phyloP scores from a whole-genome alignment of 768 basidiomycete genomes.

The Kwoniella shandongensis region DNA sequence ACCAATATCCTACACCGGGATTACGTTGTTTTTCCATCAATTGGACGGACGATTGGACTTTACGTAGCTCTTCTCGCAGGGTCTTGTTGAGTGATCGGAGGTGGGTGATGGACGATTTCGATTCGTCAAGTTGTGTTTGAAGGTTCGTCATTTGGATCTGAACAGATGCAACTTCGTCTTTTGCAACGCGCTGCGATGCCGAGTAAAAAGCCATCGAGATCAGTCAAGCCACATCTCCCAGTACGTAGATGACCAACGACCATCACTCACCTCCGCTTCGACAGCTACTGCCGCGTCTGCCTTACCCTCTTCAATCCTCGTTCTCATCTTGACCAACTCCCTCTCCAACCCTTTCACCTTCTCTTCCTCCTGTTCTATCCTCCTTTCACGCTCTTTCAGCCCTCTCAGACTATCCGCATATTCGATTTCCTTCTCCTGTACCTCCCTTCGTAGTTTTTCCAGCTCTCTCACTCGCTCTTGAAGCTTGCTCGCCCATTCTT shows the following conservation, averaged over 20 bases:
- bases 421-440: constrained; percentile 66
- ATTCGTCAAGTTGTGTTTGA: constrained; percentile 72
- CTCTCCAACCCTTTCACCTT: constrained; percentile 42
- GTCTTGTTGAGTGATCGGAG: constrained; percentile 79
- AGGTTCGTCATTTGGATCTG: constrained; percentile 54
- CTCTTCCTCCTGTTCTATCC: constrained; percentile 60
- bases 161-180: constrained; percentile 48
- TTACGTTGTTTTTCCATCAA: constrained; percentile 85
- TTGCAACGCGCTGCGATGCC: constrained; percentile 55
- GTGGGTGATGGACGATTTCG: constrained; percentile 67
- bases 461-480: constrained; percentile 73
- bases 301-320: constrained; percentile 58
- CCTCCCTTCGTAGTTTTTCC: constrained; percentile 65
- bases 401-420: constrained; percentile 60
- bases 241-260: background rate
- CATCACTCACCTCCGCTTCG: constrained; percentile 57
- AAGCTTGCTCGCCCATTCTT: constrained; percentile 83
- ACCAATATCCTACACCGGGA: constrained; percentile 93
- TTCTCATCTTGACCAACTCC: constrained; percentile 53
- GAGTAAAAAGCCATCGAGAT: background rate
- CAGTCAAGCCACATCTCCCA: background rate
- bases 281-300: constrained; percentile 42
- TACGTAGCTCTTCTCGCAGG: constrained; percentile 88
- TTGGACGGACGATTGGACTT: constrained; percentile 89
- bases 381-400: constrained; percentile 58